A percentile compares a stretch with the other conserved stretches of the same genome.
Conservation (phyloP, 208 protist species). For the Leishmania gerbilli region DNA sequence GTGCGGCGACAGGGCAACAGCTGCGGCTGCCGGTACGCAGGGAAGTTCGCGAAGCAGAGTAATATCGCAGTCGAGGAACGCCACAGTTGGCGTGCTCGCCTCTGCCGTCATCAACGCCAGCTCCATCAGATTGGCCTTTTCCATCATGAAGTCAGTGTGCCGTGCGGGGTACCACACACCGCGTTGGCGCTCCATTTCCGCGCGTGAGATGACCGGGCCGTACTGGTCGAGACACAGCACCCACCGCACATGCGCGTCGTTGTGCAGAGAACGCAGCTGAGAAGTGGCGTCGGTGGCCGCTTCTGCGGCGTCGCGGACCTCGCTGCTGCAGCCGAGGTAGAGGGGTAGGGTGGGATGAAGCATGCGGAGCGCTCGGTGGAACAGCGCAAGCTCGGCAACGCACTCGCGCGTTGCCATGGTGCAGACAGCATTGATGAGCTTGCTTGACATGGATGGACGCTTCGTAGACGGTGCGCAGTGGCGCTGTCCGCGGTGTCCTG, state of each 20-base stretch:
- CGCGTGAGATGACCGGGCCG: slow-evolving; percentile 47
- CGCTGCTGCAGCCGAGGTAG: slow-evolving; percentile 58
- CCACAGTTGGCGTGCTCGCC: slow-evolving; percentile 10
- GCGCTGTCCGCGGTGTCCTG: neutral
- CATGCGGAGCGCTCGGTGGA: slow-evolving; percentile 55
- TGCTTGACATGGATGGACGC: slow-evolving; percentile 8
- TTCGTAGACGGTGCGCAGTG: neutral
- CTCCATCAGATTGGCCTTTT: slow-evolving; percentile 85
- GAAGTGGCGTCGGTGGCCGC: neutral
- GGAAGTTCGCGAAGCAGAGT: slow-evolving; percentile 56
- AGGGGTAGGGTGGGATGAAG: slow-evolving; percentile 62
- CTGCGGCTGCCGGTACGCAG: slow-evolving; percentile 24
- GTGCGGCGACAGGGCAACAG: slow-evolving; percentile 71
- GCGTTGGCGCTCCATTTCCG: slow-evolving; percentile 61
- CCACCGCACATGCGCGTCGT: slow-evolving; percentile 54
- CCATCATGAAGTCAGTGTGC: slow-evolving; percentile 89
- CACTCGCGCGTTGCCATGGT: slow-evolving; percentile 88
- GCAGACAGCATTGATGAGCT: slow-evolving; percentile 55
- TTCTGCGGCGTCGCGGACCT: slow-evolving; percentile 20
- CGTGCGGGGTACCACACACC: slow-evolving; percentile 74
- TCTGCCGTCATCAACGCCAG: slow-evolving; percentile 41
- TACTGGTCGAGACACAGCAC: slow-evolving; percentile 73
- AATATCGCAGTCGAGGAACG: slow-evolving; percentile 85
- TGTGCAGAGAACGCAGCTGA: slow-evolving; percentile 11
- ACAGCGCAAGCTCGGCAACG: slow-evolving; percentile 70